Percentiles rank a stretch among this genome's conserved stretches.
These are phyloP conservation scores for Trypanosoma theileri DNA, from an alignment of 208 protist species.

Conservation along the genomic window DNA sequence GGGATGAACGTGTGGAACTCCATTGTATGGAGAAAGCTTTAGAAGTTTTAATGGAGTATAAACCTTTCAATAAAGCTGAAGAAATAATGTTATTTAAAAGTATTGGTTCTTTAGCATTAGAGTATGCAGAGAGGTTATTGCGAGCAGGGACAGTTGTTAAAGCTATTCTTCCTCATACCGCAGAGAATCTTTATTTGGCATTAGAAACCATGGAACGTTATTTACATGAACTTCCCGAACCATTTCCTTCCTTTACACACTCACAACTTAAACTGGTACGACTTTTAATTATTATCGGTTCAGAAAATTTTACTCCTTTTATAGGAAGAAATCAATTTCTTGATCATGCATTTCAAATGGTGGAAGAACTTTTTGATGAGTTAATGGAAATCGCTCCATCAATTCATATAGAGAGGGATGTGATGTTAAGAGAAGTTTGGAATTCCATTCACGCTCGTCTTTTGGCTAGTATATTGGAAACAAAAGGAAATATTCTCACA, in stretches of 20 bases:
- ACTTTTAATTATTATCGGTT: background rate
- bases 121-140: conserved; percentile 1
- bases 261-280: background rate
- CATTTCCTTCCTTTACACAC: background rate
- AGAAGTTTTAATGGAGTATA: background rate
- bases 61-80: background rate
- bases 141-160: background rate
- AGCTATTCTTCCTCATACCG: background rate
- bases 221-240: background rate
- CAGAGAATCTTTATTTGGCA: conserved; percentile 7
- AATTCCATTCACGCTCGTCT: background rate
- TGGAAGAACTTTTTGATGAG: background rate
- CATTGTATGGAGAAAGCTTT: background rate
- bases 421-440: background rate
- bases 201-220: background rate
- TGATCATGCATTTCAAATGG: conserved; percentile 2
- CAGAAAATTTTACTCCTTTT: background rate
- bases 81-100: background rate
- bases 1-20: background rate
- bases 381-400: background rate
- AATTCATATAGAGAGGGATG: background rate
- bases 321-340: background rate
- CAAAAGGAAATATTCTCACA: background rate
- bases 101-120: conserved; percentile 3
- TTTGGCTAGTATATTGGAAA: background rate